These are phyloP conservation scores for Pythium scleroteichum DNA, from an alignment of 352 stramenopile species.

Conservation along the genomic window DNA sequence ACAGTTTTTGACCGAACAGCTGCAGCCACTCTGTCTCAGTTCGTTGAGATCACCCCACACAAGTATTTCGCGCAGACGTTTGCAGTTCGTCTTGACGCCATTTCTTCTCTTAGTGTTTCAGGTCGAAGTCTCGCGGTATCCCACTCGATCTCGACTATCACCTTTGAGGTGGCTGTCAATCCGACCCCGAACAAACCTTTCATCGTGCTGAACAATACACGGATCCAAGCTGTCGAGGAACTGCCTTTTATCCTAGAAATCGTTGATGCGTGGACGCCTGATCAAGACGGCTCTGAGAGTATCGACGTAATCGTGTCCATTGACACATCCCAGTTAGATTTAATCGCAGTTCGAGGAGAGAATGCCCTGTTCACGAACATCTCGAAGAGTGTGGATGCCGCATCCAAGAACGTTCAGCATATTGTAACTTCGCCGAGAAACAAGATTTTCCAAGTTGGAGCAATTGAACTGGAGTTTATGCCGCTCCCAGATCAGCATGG, in stretches of 20 bases:
- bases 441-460: not conserved
- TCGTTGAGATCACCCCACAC: not conserved
- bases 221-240: constrained; percentile 38
- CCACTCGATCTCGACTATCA: not conserved
- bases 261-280: constrained; percentile 38
- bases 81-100: not conserved
- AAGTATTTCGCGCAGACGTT: constrained; percentile 14
- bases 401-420: not conserved
- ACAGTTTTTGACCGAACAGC: not conserved
- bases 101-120: not conserved
- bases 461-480: constrained; percentile 16
- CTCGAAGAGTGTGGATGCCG: not conserved
- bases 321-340: not conserved
- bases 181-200: constrained; percentile 33
- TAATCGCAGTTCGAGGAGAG: constrained; percentile 1
- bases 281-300: constrained; percentile 49
- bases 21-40: not conserved
- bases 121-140: not conserved
- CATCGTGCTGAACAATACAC: constrained; percentile 30
- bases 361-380: not conserved
- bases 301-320: constrained; percentile 34
- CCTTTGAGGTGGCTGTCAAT: constrained; percentile 2
- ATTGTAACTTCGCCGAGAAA: not conserved
- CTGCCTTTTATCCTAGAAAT: constrained; percentile 30
- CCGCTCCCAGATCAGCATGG: constrained; percentile 19